A percentile compares a stretch with the other conserved stretches of the same genome.
These are phyloP conservation scores for Aspergillus pseudoviridinutans DNA, from an alignment of 2,329 filamentous ascomycete species.

Conservation along the genomic window DNA sequence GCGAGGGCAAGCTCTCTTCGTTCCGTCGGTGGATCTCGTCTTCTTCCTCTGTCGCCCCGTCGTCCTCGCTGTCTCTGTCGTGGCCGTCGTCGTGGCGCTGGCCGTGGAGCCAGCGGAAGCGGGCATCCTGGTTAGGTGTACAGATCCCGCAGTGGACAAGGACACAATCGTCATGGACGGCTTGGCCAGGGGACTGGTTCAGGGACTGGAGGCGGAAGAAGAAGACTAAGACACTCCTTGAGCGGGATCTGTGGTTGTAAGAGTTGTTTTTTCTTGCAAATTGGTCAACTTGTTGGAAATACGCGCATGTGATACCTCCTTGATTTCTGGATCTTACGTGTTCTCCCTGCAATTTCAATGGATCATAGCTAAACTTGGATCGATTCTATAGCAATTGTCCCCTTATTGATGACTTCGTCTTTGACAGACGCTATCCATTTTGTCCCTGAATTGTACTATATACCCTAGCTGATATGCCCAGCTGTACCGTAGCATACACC, in stretches of 20 bases:
- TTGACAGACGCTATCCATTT: neutral
- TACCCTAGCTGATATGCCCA: neutral
- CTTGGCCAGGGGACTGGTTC: neutral
- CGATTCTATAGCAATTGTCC: no score
- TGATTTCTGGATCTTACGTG: neutral
- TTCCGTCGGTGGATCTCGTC: constrained; percentile 8
- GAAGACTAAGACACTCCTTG: constrained; percentile 4
- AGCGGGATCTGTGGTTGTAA: constrained; percentile 20
- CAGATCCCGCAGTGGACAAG: constrained; percentile 8
- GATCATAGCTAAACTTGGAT: neutral
- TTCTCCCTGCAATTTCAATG: neutral
- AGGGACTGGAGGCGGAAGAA: neutral
- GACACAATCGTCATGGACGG: constrained; percentile 4
- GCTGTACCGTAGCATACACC: neutral
- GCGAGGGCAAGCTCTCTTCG: constrained; percentile 4
- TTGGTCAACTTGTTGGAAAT: neutral
- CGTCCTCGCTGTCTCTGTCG: constrained; percentile 1
- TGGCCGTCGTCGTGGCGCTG: constrained; percentile 16
- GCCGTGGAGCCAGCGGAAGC: constrained; percentile 17
- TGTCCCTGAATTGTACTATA: neutral
- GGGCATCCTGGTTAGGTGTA: constrained; percentile 8
- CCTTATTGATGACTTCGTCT: neutral
- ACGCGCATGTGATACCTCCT: neutral
- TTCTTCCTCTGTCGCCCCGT: neutral
- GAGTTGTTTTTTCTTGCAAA: neutral